Base-by-base conservation (phyloP, 805 yeast genomes). In the Candida qinlingensis region DNA sequence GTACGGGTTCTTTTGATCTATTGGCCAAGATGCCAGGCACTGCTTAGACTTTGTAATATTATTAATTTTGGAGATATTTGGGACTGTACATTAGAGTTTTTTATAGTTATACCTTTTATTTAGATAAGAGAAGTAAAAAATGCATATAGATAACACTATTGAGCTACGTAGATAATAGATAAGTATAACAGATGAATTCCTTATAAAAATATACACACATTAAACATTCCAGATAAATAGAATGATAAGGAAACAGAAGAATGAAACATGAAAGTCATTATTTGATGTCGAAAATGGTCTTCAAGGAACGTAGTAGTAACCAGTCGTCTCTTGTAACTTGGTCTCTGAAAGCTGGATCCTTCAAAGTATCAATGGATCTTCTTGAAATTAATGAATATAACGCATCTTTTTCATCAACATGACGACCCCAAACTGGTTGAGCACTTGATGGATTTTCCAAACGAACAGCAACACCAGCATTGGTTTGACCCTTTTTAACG, bases 391-490 rank as follows among this genome's bases (percentile, higher is more conserved):
- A 76, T n/a, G 99, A 92, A 71, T 91, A 94, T 64, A 94, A 74
- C 41, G 79, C 76, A 68, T 94, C 99, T 50, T 80, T 74, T 71
- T 94, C 99, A 68, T 90, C 96, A 59, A 94, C 95, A 65, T 94
- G 99, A 74, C 99, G 88, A 54, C 99, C 99, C 98, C 98, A 94
- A 11, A 88, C 83, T 47, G 99, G 98, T 72, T 90, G 96, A 55
- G 87, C 92, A 50, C 86, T 76, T 40, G 96, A 86, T 56, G 96
- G 91, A 60, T 88, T 85, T 49, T 94, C 99, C 63, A 94, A 77
- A 75, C 99, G 83, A 86, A 94, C 87, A 54, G 99, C 99, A 54
- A 92, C 98, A 80, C 99, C 99, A 29, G 96, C 97, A 59, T 86
- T 80, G 10, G 98, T 88, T 70, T 87, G 96, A 41, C 97, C 97